Evolutionary conservation across 768 basidiomycete species (phyloP), one percentile per base, ranked within the genome.

Genomic region (Suillus subaureus): DNA sequence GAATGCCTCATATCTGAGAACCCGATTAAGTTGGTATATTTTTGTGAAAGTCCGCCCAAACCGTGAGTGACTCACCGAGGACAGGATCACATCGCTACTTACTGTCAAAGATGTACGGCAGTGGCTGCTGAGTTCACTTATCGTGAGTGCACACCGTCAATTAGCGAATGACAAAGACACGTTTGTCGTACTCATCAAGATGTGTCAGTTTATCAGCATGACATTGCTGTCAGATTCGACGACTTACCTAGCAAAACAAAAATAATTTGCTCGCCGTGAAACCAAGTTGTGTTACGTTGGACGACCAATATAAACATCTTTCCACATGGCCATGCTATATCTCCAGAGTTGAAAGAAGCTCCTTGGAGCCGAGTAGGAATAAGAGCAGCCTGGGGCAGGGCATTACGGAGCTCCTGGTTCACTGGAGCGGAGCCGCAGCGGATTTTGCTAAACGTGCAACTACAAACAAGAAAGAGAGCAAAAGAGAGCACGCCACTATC

Each of bases 341-440:
- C 26, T 54, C 16, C 39, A 58, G 11, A 40, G 26, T 26, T 18
- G 26, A 12, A 18, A 33, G 1, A 40, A 18, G 26, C 16, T 8
- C 18, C 37, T 39, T 31, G 9, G 54, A 55, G 11, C n/a, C 39
- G 6, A 40, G 26, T 40, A 3, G 39, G 26, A 23, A 18, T 39
- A 40, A 18, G 13, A 35, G 33, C 15, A 60, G 37, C 18, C 4
- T 9, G 37, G 9, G 8, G 40, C 9, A 26, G 11, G 26, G 16
- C 2, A 12, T 58, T 40, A 28, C 39, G 37, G 35, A 28, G 28
- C 18, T 6, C 35, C 26, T 40, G 21, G 21, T 21, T 55, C 54
- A 55, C 39, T 39, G 5, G 18, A 8, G 40, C 58, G 58, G 58
- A 42, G 58, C 58, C 40, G 40, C 40, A 42, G 58, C 58, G 40